Evolutionary conservation across 257 asterid genomes (phyloP), one percentile per base, ranked within the genome.

Genomic region (Echites panduratus): DNA sequence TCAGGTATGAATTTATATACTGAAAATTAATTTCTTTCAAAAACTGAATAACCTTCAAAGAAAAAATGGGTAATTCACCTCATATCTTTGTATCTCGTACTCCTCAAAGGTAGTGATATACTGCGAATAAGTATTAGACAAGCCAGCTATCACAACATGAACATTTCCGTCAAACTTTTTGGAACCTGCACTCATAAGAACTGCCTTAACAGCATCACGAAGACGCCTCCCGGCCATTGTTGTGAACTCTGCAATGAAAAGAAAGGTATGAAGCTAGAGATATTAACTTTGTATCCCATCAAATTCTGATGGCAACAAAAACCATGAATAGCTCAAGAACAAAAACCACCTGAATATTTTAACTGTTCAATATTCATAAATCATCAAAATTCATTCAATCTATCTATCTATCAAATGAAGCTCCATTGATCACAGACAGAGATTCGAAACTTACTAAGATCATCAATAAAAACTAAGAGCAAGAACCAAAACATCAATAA

Each of bases 221-320:
- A 95, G 97, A 68, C 98, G 90, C 79, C 99, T 89, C 74, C 99
- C 99, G 47, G 99, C 93, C 99, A 95, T 95, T 59, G 99, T 95
- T 71, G 95, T 85, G 85, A 91, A 95, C 85, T 95, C 99, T 93
- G 86, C 74, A 44, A 62, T 22, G 50, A 58, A 38, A 58, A 29
- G 22, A 4, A 70, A 20, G 49, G 22, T 24, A 76, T 22, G 56
- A 22, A 75, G 32, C 47, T 12, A 40, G 44, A 63, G 9, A 13
- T n/a, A 38, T 62, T 11, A 76, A 40, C 43, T 26, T 70, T 13
- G 12, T 58, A 49, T 48, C n/a, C 4, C 71, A 22, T 57, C 35
- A 35, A 56, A 17, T 49, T 57, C 32, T 27, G 38, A 40, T 9
- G 12, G 20, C 22, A 48, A 62, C 14, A 61, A 9, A 13, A n/a